Base-by-base conservation (phyloP, 148 eudicot species). In the Nepenthes mirabilis region DNA sequence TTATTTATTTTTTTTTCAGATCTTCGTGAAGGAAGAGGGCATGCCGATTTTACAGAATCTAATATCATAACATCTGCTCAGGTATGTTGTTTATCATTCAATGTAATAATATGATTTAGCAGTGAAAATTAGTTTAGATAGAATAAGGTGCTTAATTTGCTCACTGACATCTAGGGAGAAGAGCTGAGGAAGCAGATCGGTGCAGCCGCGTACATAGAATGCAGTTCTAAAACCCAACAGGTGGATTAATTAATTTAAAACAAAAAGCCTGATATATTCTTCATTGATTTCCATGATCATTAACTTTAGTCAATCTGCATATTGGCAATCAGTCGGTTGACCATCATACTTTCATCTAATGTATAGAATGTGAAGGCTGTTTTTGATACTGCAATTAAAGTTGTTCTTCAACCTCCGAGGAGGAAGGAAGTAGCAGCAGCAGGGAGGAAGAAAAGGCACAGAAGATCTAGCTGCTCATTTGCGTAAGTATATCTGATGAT, bases 181-280 rank as follows among this genome's bases (percentile, higher is more conserved):
- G 99, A 93, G 72, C 76, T 93, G 61, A 74, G 99, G 72, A 88
- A 86, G 74, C 99, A 93, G 77, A 89, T 93, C 63, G 99, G 99
- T 49, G 99, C 95, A 56, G 95, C 96, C 14, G 91, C 99, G 65
- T 93, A 93, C 49, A 79, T 93, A 61, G 99, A 93, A 64, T 93
- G 99, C 85, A 93, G 99, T 75, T 93, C 99, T 8, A 88, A 84
- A 78, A 88, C 99, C 60, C 99, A 93, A 70, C 99, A 93, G 96
- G 99, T 88, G 34, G 58, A 23, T 56, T 13, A 33, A 4, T 5
- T 1, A 33, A 23, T 23, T 23, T 23, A 23, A 23, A 23, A 23
- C 23, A 23, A 23, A 23, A 23, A 0, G 23, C 23, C 0, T 23
- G 23, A 23, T 23, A 23, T 23, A 23, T 23, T 23, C 23, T 23